Base-by-base conservation (phyloP, 2,329 filamentous ascomycete genomes). In the Aspergillus carbonarius region DNA sequence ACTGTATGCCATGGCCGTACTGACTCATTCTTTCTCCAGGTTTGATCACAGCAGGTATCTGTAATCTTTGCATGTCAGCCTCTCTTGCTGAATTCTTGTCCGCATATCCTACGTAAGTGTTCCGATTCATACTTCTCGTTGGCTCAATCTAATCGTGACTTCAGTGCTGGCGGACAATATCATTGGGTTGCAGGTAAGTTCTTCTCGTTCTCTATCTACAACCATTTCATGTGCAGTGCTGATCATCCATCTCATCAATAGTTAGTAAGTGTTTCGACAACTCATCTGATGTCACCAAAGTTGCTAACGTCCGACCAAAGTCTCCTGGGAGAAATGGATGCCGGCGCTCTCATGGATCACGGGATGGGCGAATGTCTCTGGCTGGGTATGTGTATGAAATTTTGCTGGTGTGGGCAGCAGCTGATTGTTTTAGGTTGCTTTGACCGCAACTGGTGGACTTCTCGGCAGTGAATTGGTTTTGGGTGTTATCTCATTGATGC, bases 31-130 rank as follows among this genome's bases (percentile, higher is more conserved):
- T 12, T 17, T 12, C 30, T 37, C 13, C 12, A 75, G 73, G 75
- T 54, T 74, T 88, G 27, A 69, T 84, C 3, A 81, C 83, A 9
- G 84, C 85, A 17, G 85, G 87, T 51, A 66, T 90, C 48, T 91
- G 88, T 76, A 91, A 91, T 66, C 68, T 91, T 9, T 89, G 85
- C 65, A 81, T 91, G 37, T 86, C 88, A 5, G 82, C 85, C 8
- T 89, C 86, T 4, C 79, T 91, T 27, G 88, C 88, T 49, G 89
- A 91, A 70, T 91, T 90, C 68, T 77, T 90, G 9, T 88, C 85
- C 0, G 85, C 86, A 0, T 90, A 86, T 69, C 82, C 77, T 23
- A 85, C 78, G 71, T 74, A 56, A 66, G 71, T 69, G 39, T 7
- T 34, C n/a, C 2, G 15, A 4, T 17, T 50, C 47, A 13, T 47